Base-by-base conservation (phyloP, 208 protist species). In the Crithidia sp. region DNA sequence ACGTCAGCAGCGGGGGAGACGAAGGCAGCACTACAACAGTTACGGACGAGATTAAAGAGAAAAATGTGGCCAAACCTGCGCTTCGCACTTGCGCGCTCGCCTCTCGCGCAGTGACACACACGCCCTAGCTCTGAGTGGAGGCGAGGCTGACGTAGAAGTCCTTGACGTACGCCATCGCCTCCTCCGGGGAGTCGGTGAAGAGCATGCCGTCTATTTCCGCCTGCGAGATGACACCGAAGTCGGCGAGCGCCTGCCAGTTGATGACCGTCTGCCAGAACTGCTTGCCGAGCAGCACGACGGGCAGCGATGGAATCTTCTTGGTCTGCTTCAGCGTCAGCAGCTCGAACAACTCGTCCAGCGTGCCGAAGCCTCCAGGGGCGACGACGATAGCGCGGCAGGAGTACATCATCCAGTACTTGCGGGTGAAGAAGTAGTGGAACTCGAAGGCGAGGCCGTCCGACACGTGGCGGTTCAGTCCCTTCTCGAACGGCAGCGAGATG, bases 401-500 rank as follows among this genome's bases (percentile, higher is more conserved):
- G 86, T 97, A 97, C 89, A 96, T 96, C 95, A 98, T 98, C 93
- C 93, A 98, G 73, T 87, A 98, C 82, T 98, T 98, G 44, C 95
- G 91, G 4, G 95, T 96, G 74, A 98, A 98, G 81, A 98, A 98
- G 88, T 98, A 98, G 85, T 98, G 95, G 74, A 97, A 98, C 80
- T 95, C 90, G 71, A 98, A 98, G 6, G 91, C 94, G 16, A 98
- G 83, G n/a, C 87, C 88, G 14, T 85, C 43, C 3, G 87, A 88
- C 49, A 98, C 94, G 71, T 94, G 94, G 8, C 67, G 77, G 71
- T 98, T 98, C 50, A 98, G 84, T 0, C 95, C 95, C 70, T 93
- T 94, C 77, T 98, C 95, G 66, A 97, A 98, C 0, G 95, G 95
- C 37, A 98, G 86, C 0, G 93, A 96, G 65, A 98, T 98, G 40